Evolutionary conservation across 2,329 filamentous ascomycete genomes (phyloP).

Genomic region (Botrytis pseudocinerea): DNA sequence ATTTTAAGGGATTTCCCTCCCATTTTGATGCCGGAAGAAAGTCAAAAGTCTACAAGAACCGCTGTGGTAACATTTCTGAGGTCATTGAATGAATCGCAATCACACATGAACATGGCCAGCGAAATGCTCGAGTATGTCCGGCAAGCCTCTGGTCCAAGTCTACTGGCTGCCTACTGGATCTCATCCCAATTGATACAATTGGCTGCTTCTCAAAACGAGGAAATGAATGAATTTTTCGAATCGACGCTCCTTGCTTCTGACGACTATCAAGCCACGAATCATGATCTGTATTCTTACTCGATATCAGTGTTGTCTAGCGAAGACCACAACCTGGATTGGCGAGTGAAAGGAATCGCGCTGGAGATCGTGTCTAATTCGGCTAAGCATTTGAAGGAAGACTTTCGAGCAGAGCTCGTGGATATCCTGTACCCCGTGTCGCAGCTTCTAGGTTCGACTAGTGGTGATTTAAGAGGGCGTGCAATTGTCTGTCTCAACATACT

Average conservation of each 20-base stretch:
- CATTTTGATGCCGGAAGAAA: conserved; percentile 63
- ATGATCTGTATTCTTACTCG: conserved; percentile 65
- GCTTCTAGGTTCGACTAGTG: conserved; percentile 72
- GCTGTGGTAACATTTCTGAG: conserved; percentile 60
- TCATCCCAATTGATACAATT: conserved; percentile 69
- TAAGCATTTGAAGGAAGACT: conserved; percentile 62
- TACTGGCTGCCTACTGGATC: conserved; percentile 78
- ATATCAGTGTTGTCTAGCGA: conserved; percentile 60
- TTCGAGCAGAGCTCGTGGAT: conserved; percentile 85
- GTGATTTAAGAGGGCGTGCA: conserved; percentile 73
- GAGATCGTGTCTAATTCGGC: conserved; percentile 80
- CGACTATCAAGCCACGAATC: conserved; percentile 50
- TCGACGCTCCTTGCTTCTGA: conserved; percentile 46
- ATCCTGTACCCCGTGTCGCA: conserved; percentile 88
- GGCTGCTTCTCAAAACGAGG: conserved; percentile 51
- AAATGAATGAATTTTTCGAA: conserved; percentile 68
- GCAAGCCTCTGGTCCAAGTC: conserved; percentile 56
- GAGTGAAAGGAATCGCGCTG: conserved; percentile 73
- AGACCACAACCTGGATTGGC: conserved; percentile 60
- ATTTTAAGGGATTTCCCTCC: conserved; percentile 52
- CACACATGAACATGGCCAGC: conserved; percentile 60
- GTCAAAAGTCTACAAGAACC: conserved; percentile 61
- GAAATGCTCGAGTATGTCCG: conserved; percentile 66
- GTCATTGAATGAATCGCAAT: conserved; percentile 56
- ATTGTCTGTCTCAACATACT: conserved; percentile 80